Conservation (phyloP, 2,329 filamentous ascomycete species). For the Emergomyces pasteurianus region DNA sequence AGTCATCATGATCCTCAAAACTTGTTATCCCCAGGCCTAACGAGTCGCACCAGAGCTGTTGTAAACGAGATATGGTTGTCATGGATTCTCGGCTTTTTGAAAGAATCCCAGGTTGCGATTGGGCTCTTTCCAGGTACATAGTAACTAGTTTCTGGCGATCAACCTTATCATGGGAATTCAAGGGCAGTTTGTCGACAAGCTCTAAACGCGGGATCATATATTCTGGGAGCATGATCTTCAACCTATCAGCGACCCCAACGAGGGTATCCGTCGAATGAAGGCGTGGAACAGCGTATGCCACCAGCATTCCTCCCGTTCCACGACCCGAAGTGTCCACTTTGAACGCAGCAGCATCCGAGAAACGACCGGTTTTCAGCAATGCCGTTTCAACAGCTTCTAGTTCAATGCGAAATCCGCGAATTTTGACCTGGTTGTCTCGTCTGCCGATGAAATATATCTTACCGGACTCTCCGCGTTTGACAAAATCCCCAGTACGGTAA, state of each 20-base stretch:
- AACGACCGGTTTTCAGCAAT: conserved; percentile 12
- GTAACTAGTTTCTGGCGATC: conserved; percentile 12
- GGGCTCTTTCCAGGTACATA: conserved; percentile 4
- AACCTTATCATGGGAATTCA: conserved; percentile 64
- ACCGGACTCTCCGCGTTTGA: conserved; percentile 49
- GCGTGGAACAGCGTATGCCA: conserved; percentile 12
- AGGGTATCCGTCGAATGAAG: conserved; percentile 45
- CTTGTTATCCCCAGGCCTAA: neutral
- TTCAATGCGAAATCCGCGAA: conserved; percentile 81
- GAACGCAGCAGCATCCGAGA: conserved; percentile 11
- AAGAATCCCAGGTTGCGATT: neutral
- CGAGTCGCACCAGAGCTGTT: conserved; percentile 5
- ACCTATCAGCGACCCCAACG: conserved; percentile 29
- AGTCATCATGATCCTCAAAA: conserved; percentile 10
- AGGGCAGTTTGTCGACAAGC: conserved; percentile 51
- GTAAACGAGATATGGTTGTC: conserved; percentile 1
- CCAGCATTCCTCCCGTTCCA: conserved; percentile 9
- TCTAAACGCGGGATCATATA: conserved; percentile 64
- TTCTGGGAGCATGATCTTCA: conserved; percentile 54
- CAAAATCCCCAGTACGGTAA: conserved; percentile 72
- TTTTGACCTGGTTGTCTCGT: conserved; percentile 74
- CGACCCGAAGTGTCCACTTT: conserved; percentile 8
- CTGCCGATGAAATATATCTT: conserved; percentile 62
- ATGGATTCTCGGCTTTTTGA: neutral
- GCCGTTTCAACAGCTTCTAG: conserved; percentile 75